These are phyloP conservation scores for Parascedosporium putredinis DNA, from an alignment of 2,329 filamentous ascomycete species.

Conservation along the genomic window DNA sequence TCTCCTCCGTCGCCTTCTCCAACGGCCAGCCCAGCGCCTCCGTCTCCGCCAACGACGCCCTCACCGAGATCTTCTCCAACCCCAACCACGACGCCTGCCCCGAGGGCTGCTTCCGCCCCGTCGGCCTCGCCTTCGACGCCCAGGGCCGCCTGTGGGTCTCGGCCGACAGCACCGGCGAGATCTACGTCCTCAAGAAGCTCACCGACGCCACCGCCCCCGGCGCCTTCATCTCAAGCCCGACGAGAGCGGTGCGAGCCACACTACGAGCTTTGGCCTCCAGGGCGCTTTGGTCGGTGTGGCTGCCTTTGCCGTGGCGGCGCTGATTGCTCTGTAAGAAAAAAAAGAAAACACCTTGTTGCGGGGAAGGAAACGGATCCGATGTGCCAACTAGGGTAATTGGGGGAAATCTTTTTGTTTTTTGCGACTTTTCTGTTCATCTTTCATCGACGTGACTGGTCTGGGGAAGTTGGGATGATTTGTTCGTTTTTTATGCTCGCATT, in stretches of 20 bases:
- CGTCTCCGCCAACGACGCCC: conserved; percentile 32
- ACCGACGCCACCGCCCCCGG: background rate
- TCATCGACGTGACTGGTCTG: no score
- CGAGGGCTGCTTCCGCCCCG: conserved; percentile 49
- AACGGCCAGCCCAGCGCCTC: conserved; percentile 30
- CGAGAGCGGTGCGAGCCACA: background rate
- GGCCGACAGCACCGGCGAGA: conserved; percentile 54
- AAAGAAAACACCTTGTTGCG: background rate
- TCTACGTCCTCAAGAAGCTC: conserved; percentile 41
- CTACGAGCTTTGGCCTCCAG: background rate
- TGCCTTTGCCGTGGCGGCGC: background rate
- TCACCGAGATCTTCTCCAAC: conserved; percentile 45
- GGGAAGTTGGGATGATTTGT: no score
- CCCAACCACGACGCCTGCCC: conserved; percentile 42
- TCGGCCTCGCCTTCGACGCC: conserved; percentile 42
- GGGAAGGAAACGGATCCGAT: background rate
- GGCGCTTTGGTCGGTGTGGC: background rate
- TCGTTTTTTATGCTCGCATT: no score
- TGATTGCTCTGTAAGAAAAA: background rate
- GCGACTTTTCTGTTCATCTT: background rate
- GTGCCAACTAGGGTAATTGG: background rate
- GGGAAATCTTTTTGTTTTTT: background rate
- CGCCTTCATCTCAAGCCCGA: background rate
- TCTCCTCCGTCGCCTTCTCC: conserved; percentile 30
- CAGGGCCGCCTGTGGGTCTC: conserved; percentile 50